Evolutionary conservation across 257 asterid genomes (phyloP).

Genomic region (Prunella vulgaris): DNA sequence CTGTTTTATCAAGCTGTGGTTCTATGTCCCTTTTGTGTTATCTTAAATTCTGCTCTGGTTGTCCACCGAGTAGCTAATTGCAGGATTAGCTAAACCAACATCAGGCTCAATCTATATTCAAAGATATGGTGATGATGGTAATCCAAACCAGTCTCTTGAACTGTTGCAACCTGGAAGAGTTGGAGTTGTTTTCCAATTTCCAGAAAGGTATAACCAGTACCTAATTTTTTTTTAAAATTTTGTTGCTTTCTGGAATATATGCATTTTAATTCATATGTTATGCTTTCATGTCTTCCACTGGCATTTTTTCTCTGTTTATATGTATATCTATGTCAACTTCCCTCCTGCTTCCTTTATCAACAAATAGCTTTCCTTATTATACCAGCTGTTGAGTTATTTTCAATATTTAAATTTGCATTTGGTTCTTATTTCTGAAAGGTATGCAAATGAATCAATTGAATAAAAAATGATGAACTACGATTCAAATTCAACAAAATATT

Average conservation of each 20-base stretch:
- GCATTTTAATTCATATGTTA: neutral
- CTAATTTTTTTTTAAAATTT: neutral
- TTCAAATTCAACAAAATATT: neutral
- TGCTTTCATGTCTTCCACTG: neutral
- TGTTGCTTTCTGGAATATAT: constrained; percentile 10
- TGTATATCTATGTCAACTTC: neutral
- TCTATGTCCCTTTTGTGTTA: neutral
- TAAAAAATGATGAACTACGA: too few species aligned
- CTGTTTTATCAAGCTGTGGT: neutral
- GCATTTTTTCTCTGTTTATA: neutral
- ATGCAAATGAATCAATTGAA: too few species aligned
- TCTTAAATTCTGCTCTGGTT: constrained; percentile 19
- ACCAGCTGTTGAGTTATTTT: constrained; percentile 8
- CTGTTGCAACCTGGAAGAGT: constrained; percentile 59
- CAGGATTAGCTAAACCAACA: constrained; percentile 87
- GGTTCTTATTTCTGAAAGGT: neutral
- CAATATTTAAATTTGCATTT: neutral
- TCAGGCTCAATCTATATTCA: constrained; percentile 73
- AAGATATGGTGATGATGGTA: constrained; percentile 58
- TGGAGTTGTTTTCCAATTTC: constrained; percentile 97
- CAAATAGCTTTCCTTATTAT: neutral
- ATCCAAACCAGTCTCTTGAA: constrained; percentile 48
- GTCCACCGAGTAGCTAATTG: constrained; percentile 57
- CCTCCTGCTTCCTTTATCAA: neutral
- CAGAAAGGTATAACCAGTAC: constrained; percentile 63